Evolutionary conservation across 2,329 filamentous ascomycete genomes (phyloP), one percentile per base, ranked within the genome.

Genomic region (Xylariaceae sp.): DNA sequence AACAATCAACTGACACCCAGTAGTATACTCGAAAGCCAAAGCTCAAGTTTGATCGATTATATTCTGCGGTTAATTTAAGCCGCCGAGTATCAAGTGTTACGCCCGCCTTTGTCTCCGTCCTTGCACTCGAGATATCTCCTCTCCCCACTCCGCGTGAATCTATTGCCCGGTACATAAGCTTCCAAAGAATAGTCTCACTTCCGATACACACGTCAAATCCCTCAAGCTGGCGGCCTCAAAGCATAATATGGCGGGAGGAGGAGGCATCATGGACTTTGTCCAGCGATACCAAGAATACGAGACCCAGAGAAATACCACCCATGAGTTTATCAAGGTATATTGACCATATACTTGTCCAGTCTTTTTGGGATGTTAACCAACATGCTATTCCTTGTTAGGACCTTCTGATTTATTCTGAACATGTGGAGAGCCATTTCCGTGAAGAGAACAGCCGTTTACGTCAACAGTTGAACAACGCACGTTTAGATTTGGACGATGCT

Each of bases 401-500:
- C 57, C 70, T 82, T 26, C 67, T 82, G 54, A 62, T 76, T 44
- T 79, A 81, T 60, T 71, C 70, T 59, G 74, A 83, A 56, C 64
- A 65, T 14, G 55, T 81, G 47, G 79, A 85, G 65, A 71, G 68
- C 18, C 65, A 55, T 5, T 66, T 81, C 3, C 73, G 72, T 20
- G 65, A 72, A 37, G 79, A 85, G 63, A 83, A 79, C 58, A 60
- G 64, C 1, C 64, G 64, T 7, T 71, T 85, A 4, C 63, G 58
- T 44, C 69, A 74, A 40, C 70, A 79, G 54, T 66, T 84, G 10
- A 70, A 68, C 43, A 73, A 81, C 60, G 67, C 73, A 32, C 73
- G 77, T 49, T 74, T 84, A 57, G 82, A 86, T 61, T 74, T 85
- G 14, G 73, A 75, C 7, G 75, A 81, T 66, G 75, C 81, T n/a